phyloP scores from a whole-genome alignment of 2,329 filamentous ascomycete genomes.

The Amesomyces nigricolor region DNA sequence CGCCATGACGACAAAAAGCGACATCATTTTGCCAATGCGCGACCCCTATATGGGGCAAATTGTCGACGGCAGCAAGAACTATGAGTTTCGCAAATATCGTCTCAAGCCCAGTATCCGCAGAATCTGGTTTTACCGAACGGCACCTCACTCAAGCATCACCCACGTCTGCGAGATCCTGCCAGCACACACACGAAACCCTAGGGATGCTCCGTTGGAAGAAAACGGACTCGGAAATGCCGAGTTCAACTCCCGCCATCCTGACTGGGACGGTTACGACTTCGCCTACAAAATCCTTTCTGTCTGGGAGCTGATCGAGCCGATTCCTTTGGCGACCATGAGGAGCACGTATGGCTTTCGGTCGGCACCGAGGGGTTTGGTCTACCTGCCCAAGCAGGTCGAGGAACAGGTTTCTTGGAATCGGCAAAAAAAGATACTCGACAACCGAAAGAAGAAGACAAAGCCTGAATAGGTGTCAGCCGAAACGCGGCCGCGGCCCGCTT shows the following conservation, averaged over 20 bases:
- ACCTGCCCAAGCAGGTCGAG: neutral
- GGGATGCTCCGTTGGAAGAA: neutral
- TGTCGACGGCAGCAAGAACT: conserved; percentile 26
- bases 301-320: neutral
- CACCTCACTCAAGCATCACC: neutral
- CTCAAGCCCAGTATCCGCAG: conserved; percentile 22
- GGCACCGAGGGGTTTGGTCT: neutral
- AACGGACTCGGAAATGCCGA: neutral
- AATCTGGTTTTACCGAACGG: conserved; percentile 27
- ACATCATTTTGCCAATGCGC: conserved; percentile 12
- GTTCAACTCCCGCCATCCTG: neutral
- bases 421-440: neutral
- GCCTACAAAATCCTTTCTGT: neutral
- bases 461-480: no score
- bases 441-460: no score
- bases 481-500: no score
- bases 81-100: conserved; percentile 29
- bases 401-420: neutral
- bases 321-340: neutral
- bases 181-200: neutral
- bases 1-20: neutral
- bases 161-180: neutral
- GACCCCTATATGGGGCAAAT: conserved; percentile 25
- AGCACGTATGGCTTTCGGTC: neutral
- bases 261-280: neutral